Base-by-base conservation (phyloP, 2,329 filamentous ascomycete genomes). In the Alternaria sp. region DNA sequence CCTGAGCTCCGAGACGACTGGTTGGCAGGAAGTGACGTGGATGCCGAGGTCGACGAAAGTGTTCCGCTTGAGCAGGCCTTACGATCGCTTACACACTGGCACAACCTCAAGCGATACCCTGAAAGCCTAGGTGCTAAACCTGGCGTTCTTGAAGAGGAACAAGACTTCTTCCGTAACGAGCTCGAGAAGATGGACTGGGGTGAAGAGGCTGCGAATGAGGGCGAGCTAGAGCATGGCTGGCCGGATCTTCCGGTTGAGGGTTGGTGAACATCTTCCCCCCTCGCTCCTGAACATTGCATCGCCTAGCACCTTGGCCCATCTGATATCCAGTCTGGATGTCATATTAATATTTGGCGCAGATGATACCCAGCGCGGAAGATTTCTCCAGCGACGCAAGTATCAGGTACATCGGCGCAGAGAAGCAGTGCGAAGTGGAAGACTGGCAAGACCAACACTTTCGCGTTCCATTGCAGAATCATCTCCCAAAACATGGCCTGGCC, bases 1-100 rank as follows among this genome's bases (percentile, higher is more conserved):
- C 95, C 95, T 0, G 95, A 98, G 79, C 85, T 99, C 49, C 87
- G 95, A 28, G 96, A 99, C 76, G 96, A 97, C 81, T 98, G 96
- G 95, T 86, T 98, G 1, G 90, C 92, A 0, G 95, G 95, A 6
- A 91, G 91, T 63, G 94, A 97, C 76, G 90, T 98, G 1, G 96
- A 99, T 73, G 92, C 91, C 1, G 95, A 97, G 70, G 93, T 98
- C 2, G 96, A 98, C 75, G 93, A 97, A 77, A 93, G 94, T 13
- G 83, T 98, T 71, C 95, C 95, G 3, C 85, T 97, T 8, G 96
- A 99, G 81, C 94, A 97, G 83, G 93, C 93, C 1, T 84, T 98
- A 47, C 85, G 96, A 46, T 93, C 92, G 45, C 81, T 99, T 67
- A 97, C 95, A 57, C 93, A 97, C 79, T 99, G 96, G 93, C 93